A percentile compares a stretch with the other conserved stretches of the same genome.
Evolutionary conservation across 2,329 filamentous ascomycete species (phyloP).

Genomic region (Gnomoniopsis sp.): DNA sequence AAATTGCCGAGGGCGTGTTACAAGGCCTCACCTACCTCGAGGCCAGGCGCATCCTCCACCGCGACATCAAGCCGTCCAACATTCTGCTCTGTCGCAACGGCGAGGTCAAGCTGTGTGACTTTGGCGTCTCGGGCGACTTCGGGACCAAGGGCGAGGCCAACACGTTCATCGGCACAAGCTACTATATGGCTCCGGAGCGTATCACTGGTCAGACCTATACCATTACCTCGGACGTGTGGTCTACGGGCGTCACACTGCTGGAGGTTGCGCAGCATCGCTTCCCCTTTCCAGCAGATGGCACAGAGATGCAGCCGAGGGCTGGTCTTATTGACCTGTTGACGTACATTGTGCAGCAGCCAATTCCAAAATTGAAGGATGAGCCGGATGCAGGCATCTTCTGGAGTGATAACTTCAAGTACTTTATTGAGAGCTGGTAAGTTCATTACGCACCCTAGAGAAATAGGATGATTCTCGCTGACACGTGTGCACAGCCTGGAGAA

Average conservation of each 20-base stretch:
- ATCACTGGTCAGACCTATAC: conserved; percentile 98
- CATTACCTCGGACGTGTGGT: conserved; percentile 98
- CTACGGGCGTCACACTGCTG: conserved; percentile 90
- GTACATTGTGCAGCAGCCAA: conserved; percentile 94
- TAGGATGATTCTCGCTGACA: conserved; percentile 16
- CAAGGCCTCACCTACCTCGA: conserved; percentile 94
- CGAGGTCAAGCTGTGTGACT: conserved; percentile 96
- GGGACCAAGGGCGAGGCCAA: conserved; percentile 98
- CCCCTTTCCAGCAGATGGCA: conserved; percentile 95
- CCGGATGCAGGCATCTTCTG: conserved; percentile 84
- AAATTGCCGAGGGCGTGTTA: conserved; percentile 92
- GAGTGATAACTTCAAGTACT: conserved; percentile 98
- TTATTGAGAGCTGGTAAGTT: conserved; percentile 97
- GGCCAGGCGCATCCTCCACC: conserved; percentile 93
- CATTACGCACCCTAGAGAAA: background rate
- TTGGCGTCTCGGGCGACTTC: conserved; percentile 95
- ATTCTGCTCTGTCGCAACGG: conserved; percentile 90
- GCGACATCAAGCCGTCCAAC: conserved; percentile 98
- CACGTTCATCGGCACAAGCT: conserved; percentile 97
- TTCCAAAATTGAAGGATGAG: conserved; percentile 94
- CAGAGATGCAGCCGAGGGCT: conserved; percentile 89
- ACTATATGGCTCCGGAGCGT: conserved; percentile 98
- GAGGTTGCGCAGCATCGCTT: conserved; percentile 99
- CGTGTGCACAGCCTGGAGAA: conserved; percentile 74
- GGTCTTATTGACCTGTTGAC: conserved; percentile 93